These are phyloP conservation scores for Dissophora globulifera DNA, from an alignment of 192 early-diverging fungal species.

Conservation along the genomic window DNA sequence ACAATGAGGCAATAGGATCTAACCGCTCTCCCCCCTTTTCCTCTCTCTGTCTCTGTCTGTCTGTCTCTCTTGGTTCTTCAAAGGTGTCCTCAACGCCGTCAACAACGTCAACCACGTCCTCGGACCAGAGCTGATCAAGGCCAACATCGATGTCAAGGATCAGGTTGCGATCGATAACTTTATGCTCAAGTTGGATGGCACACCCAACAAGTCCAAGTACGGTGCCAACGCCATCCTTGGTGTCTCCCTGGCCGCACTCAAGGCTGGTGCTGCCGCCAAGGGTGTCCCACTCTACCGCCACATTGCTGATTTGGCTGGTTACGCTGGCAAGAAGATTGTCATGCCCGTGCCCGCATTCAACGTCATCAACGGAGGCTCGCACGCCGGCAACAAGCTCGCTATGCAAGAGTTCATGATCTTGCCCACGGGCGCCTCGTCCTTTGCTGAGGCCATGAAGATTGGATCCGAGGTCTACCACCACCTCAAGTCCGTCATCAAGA, in stretches of 20 bases:
- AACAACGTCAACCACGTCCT: slow-evolving; percentile 91
- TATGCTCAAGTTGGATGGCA: slow-evolving; percentile 92
- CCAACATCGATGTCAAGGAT: slow-evolving; percentile 85
- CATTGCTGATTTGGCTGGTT: slow-evolving; percentile 87
- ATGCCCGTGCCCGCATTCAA: slow-evolving; percentile 98
- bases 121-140: slow-evolving; percentile 83
- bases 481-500: slow-evolving; percentile 97
- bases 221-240: slow-evolving; percentile 99
- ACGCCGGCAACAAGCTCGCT: slow-evolving; percentile 99
- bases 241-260: slow-evolving; percentile 94
- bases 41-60: no score
- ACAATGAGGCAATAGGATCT: not conserved
- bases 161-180: slow-evolving; percentile 93
- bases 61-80: no score
- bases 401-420: slow-evolving; percentile 99
- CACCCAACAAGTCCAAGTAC: slow-evolving; percentile 93
- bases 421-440: slow-evolving; percentile 92
- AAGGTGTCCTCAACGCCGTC: slow-evolving; percentile 91
- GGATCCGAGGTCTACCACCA: slow-evolving; percentile 98
- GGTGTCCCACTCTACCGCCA: slow-evolving; percentile 95
- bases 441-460: slow-evolving; percentile 97
- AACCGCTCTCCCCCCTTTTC: not conserved
- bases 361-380: slow-evolving; percentile 99
- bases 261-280: slow-evolving; percentile 96
- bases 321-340: slow-evolving; percentile 83